Evolutionary conservation across 164 flowering plant species (phyloP).

Genomic region (Annona cherimola): DNA sequence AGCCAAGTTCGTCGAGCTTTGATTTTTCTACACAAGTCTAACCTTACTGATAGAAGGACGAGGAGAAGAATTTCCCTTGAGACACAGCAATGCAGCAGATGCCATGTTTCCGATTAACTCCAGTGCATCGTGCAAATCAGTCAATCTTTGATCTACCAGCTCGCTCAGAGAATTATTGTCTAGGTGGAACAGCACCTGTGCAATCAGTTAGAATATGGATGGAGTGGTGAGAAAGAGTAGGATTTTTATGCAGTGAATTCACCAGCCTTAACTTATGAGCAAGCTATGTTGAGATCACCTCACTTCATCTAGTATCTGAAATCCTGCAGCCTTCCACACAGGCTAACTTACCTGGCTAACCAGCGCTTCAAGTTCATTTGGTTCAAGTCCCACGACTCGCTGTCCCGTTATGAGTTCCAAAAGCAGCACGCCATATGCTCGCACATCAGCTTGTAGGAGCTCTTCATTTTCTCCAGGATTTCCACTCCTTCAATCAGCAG

Average conservation of each 20-base stretch:
- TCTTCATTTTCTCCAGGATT: conserved; percentile 14
- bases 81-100: conserved; percentile 32
- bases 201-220: background rate
- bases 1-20: no score
- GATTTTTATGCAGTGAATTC: background rate
- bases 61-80: conserved; percentile 18
- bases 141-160: conserved; percentile 33
- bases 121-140: conserved; percentile 10
- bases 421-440: conserved; percentile 37
- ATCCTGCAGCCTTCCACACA: background rate
- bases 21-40: background rate
- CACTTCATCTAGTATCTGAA: background rate
- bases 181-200: conserved; percentile 34
- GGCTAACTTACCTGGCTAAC: conserved; percentile 29
- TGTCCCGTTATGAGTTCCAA: conserved; percentile 42
- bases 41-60: conserved; percentile 32
- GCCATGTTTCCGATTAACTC: conserved; percentile 22
- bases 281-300: background rate
- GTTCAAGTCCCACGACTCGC: background rate
- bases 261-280: background rate
- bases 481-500: conserved; percentile 17
- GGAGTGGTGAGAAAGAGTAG: background rate
- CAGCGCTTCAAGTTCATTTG: conserved; percentile 13
- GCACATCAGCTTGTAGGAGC: conserved; percentile 24
- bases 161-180: conserved; percentile 22